Percentiles rank a stretch among this genome's conserved stretches.
These are phyloP conservation scores for Fonsecaea nubica DNA, from an alignment of 2,329 filamentous ascomycete species.

Conservation along the genomic window DNA sequence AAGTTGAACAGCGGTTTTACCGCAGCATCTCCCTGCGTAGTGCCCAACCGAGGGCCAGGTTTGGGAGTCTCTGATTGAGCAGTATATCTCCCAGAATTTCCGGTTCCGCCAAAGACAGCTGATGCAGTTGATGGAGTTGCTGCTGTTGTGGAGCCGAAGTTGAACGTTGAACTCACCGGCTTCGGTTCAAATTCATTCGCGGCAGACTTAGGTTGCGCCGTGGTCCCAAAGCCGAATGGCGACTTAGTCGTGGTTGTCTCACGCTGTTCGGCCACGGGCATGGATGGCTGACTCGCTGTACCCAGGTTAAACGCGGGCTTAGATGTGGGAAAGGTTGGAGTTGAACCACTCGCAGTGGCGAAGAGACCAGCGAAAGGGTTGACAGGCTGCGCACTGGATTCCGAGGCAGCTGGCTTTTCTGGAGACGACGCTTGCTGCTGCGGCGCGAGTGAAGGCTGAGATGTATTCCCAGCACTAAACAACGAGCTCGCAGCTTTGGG, in stretches of 20 bases:
- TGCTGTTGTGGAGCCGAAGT: conserved; percentile 12
- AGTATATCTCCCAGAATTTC: background rate
- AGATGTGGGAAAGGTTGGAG: background rate
- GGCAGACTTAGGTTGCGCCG: conserved; percentile 4
- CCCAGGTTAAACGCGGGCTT: conserved; percentile 22
- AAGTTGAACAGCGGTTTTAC: conserved; percentile 21
- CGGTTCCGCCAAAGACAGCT: background rate
- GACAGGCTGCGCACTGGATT: conserved; percentile 10
- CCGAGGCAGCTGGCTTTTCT: conserved; percentile 22
- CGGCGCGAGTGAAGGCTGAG: conserved; percentile 12
- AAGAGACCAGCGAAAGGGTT: conserved; percentile 36
- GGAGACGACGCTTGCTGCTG: conserved; percentile 16
- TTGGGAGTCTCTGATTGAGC: conserved; percentile 7
- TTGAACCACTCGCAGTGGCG: conserved; percentile 6
- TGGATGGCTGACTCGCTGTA: conserved; percentile 14
- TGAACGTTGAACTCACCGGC: background rate
- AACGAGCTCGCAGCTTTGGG: conserved; percentile 15
- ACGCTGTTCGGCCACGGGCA: background rate
- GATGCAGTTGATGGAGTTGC: background rate
- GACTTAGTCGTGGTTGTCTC: conserved; percentile 16
- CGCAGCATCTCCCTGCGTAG: conserved; percentile 3
- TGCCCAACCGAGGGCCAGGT: background rate
- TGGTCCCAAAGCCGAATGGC: conserved; percentile 20
- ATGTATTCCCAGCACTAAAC: conserved; percentile 21
- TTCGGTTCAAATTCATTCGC: background rate